Base-by-base conservation (phyloP, 176 grass and related monocot species). In the Carex kokanica region DNA sequence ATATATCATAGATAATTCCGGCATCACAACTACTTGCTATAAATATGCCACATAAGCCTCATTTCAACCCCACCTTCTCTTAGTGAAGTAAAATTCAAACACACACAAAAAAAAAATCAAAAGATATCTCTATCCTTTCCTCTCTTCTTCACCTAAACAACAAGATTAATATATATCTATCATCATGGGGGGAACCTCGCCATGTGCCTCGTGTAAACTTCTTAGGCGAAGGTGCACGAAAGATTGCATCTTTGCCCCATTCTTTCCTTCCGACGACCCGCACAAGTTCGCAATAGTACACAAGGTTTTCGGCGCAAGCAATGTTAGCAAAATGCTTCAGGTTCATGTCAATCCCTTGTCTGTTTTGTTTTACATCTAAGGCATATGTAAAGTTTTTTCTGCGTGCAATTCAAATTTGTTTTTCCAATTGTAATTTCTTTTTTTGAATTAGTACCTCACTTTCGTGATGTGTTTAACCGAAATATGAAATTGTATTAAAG, bases 271-370 rank as follows among this genome's bases (percentile, higher is more conserved):
- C 6, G 94, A 97, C 8, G 94, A 97, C 47, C 94, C 91, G 4
- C 90, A 94, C 90, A 94, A 94, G 86, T 97, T 97, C 63, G 91
- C 94, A 60, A 97, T 94, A 63, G 94, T 97, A 51, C 94, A 97
- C 84, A 97, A 92, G 84, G 90, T 97, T 61, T 97, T 97, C 58
- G 94, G 94, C 21, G 91, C 94, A 36, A 97, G 94, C 88, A 97
- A 97, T 83, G 86, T 94, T 47, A 94, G 91, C 85, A 97, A 94
- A 86, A 94, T 97, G 86, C 89, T 97, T 78, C 94, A 94, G 91
- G 94, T 90, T 78, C 0, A 18, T 56, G 32, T 45, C 31, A 54
- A 57, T 16, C 27, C 38, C 62, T 63, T 64, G 3, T 17, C 56
- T 55, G 5, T 53, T 75, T 69, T 52, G 21, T 53, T 13, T 62